Evolutionary conservation across 306 rosid genomes (phyloP), one percentile per base, ranked within the genome.

Genomic region (Amphicarpaea edgeworthii): DNA sequence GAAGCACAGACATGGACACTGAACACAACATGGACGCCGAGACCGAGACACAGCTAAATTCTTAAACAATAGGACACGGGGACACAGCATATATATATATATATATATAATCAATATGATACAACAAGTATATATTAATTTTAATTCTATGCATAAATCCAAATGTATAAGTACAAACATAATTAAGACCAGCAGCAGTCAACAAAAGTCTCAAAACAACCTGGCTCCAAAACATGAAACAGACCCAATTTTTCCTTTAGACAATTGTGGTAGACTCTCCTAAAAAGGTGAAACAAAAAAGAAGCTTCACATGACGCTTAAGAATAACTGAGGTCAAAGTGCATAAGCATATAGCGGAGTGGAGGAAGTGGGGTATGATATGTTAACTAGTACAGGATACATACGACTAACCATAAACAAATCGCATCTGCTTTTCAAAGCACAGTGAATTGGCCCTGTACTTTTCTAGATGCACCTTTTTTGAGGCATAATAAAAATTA

Each of bases 401-500:
- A 28, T 12, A 51, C 40, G 49, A 60, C 42, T 50, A 73, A 68
- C 61, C 79, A 64, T 61, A 54, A 69, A 81, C 30, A 61, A 81
- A 81, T 43, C 16, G n/a, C 57, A 57, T 66, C 73, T 37, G 37
- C 82, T 77, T 72, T 32, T 34, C 17, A 38, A 42, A 64, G 57
- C 79, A 54, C 68, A 19, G 50, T 54, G 53, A 73, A 70, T 34
- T 72, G 53, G 7, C 73, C 66, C 53, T 73, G 14, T 46, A 69
- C 79, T 75, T 81, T 78, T 60, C 34, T 42, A 80, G 79, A 75
- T 72, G 49, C 76, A 32, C 79, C 79, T 72, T 85, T 72, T 85
- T 77, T 77, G 47, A 65, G 76, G 60, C 70, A 34, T 19, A 32
- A n/a, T n/a, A n/a, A n/a, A n/a, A n/a, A n/a, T n/a, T n/a, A n/a